Evolutionary conservation across 2,329 filamentous ascomycete species (phyloP), one percentile per base, ranked within the genome.

Genomic region (Domatiomyces globalis): DNA sequence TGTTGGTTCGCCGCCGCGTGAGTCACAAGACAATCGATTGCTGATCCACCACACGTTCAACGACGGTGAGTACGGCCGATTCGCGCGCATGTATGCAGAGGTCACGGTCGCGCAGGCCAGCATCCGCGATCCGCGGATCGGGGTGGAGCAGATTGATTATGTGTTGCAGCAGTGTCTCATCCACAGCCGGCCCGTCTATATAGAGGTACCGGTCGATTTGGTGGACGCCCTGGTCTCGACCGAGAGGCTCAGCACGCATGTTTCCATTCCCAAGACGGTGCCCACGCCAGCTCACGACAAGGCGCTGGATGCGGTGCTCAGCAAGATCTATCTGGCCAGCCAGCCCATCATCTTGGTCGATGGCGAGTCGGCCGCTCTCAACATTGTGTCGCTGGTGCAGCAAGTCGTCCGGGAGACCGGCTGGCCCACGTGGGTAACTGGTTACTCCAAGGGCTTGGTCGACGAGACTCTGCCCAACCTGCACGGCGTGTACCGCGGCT

Each of bases 201-300:
- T 80, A 17, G 70, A 76, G 56, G 58, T 80, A 2, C 77, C 77
- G 0, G 69, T 71, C 10, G 77, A 80, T 57, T 65, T 79, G 63
- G 74, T 76, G 6, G 36, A 17, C 22, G 54, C 46, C 5, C 20
- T 45, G 2, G 51, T 55, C n/a, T 12, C 15, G n/a, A 29, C 48
- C 0, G 51, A 45, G 5, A 73, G 82, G 6, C 74, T 94, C 10
- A 75, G 81, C n/a, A 81, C 73, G 0, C 80, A 80, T 0, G 79
- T 95, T 51, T 78, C 88, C 62, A 66, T 71, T 1, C 77, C 80
- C 52, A 77, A 80, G 1, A n/a, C 22, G 2, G 45, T 46, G 12
- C 42, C 42, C 36, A 15, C n/a, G 9, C 33, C 45, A 12, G 45
- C 46, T 10, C 19, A 51, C 17, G 50, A 53, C 45, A 48, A 52